A percentile compares a stretch with the other conserved stretches of the same genome.
Conservation (phyloP, 108 stramenopile species). For the Conticribra weissflogii region DNA sequence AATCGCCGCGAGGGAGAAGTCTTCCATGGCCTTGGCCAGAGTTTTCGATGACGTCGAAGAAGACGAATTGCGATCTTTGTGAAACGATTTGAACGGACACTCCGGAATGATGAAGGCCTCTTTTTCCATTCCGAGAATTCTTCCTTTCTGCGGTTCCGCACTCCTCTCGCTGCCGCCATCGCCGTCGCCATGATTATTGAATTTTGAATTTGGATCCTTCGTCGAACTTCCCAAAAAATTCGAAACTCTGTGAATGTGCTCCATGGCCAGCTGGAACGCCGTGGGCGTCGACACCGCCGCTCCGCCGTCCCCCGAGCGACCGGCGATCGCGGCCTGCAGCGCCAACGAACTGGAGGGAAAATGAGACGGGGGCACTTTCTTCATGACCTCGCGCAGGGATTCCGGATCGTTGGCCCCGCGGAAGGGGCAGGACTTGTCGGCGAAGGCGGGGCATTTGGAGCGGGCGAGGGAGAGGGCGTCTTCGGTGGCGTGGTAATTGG, state of each 20-base stretch:
- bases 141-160: not conserved
- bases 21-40: conserved; percentile 56
- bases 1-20: conserved; percentile 65
- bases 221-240: conserved; percentile 27
- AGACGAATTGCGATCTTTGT: conserved; percentile 38
- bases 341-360: conserved; percentile 11
- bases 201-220: not conserved
- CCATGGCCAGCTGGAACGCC: conserved; percentile 41
- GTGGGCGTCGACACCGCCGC: conserved; percentile 4
- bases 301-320: not conserved
- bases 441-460: conserved; percentile 67
- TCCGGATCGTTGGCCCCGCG: conserved; percentile 44
- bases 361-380: conserved; percentile 63
- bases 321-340: not conserved
- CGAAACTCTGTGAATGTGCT: conserved; percentile 50
- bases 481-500: no score
- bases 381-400: conserved; percentile 51
- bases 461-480: conserved; percentile 42
- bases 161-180: conserved; percentile 1
- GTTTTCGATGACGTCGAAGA: conserved; percentile 7
- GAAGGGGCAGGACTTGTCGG: conserved; percentile 65
- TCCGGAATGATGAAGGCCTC: conserved; percentile 32
- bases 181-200: not conserved
- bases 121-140: not conserved
- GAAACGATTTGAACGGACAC: conserved; percentile 55